Base-by-base conservation (phyloP, 2,329 filamentous ascomycete species). In the Penicillium rolfsii region DNA sequence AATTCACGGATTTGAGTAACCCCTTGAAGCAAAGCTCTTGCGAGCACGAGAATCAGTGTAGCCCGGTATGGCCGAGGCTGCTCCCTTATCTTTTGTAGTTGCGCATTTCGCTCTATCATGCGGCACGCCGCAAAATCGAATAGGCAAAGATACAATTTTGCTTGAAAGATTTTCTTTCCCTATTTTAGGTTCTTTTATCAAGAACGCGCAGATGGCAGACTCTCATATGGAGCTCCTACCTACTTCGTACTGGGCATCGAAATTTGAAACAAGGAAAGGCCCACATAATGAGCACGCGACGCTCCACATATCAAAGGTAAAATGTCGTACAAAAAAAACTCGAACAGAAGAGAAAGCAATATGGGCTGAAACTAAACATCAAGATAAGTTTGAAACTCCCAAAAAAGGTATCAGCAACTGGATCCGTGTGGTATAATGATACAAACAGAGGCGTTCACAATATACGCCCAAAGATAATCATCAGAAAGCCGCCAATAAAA, bases 371-470 rank as follows among this genome's bases (percentile, higher is more conserved):
- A 46, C 45, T 41, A 52, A 8, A 48, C 57, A 24, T 24, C 49
- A 50, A n/a, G 33, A 62, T 36, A 55, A 28, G 24, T 41, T 43
- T 41, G 6, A 30, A 60, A 62, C 60, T 59, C 64, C 58, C 36
- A 57, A 52, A 36, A 33, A 52, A 67, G 60, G 61, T 67, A 70
- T 66, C 63, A 60, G 48, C 52, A 61, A 65, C 60, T 60, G 61
- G 55, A 57, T 62, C 57, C 57, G 50, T 48, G 58, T 68, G 67
- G 64, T 70, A 70, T 70, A 70, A 62, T 67, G 58, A 63, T 67
- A 67, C 67, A 68, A 67, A 50, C 40, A 60, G 41, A 66, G 52
- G 57, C 54, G 40, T 28, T 48, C 43, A 45, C 36, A 57, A 62
- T 52, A 54, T 48, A 67, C 62, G 60, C 64, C 64, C 45, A 60